Percentiles rank a stretch among this genome's conserved stretches.
These are phyloP conservation scores for Phytophthora brassicae DNA, from an alignment of 352 stramenopile species.

Conservation along the genomic window DNA sequence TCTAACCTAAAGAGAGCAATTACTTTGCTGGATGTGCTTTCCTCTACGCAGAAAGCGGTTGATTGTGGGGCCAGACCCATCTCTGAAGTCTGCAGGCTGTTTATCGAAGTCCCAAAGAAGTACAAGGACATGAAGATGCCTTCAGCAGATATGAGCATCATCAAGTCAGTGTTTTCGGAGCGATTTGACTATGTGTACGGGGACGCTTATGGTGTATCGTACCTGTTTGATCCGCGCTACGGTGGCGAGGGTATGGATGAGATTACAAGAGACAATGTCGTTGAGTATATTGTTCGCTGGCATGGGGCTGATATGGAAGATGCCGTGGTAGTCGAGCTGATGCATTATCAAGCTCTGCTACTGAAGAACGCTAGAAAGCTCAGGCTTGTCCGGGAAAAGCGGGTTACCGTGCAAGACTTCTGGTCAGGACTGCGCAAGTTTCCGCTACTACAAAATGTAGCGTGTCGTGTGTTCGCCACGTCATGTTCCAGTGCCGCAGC, in stretches of 20 bases:
- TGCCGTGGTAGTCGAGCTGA: no score
- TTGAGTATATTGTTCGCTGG: no score
- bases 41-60: background rate
- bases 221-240: background rate
- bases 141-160: background rate
- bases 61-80: background rate
- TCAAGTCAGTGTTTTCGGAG: background rate
- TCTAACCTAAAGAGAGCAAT: constrained; percentile 1
- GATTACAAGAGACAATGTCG: no score
- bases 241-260: background rate
- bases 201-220: background rate
- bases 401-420: background rate
- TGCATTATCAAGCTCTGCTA: no score
- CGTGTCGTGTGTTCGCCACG: background rate
- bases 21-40: background rate
- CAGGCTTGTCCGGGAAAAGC: no score
- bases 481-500: constrained; percentile 1
- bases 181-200: background rate
- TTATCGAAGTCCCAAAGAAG: background rate
- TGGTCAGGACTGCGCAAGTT: background rate
- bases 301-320: no score
- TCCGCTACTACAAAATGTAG: background rate
- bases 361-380: no score
- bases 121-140: background rate
- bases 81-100: background rate